These are phyloP conservation scores for Geoglossum glabrum DNA, from an alignment of 495 filamentous ascomycete species.

Conservation along the genomic window DNA sequence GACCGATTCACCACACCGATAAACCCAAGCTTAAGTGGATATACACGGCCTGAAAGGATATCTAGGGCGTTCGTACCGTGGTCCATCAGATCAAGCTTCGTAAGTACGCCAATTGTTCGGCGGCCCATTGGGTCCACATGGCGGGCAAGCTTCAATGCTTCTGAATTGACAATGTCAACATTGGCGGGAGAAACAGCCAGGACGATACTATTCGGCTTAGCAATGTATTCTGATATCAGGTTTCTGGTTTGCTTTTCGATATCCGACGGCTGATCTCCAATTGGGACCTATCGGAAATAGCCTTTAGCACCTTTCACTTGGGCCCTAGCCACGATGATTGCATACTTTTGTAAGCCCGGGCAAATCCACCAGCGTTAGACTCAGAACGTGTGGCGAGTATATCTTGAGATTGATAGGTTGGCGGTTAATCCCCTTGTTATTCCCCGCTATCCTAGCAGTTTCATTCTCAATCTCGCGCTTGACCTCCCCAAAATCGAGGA, in stretches of 20 bases:
- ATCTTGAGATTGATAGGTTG: conserved; percentile 98
- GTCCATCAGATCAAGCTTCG: conserved; percentile 97
- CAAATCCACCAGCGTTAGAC: conserved; percentile 87
- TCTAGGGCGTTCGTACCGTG: conserved; percentile 97
- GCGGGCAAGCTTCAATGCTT: conserved; percentile 87
- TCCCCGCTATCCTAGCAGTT: conserved; percentile 84
- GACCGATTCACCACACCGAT: conserved; percentile 97
- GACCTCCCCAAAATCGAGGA: conserved; percentile 79
- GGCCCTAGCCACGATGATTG: neutral
- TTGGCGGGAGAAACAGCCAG: conserved; percentile 94
- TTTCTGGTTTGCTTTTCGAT: conserved; percentile 98
- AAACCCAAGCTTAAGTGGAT: conserved; percentile 91
- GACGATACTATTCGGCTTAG: conserved; percentile 97
- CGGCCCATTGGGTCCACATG: conserved; percentile 92
- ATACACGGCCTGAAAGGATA: conserved; percentile 87
- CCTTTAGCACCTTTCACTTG: conserved; percentile 7
- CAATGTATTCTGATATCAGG: conserved; percentile 94
- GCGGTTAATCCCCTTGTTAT: conserved; percentile 95
- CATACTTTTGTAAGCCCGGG: conserved; percentile 86
- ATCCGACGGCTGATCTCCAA: conserved; percentile 92
- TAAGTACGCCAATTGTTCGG: conserved; percentile 91
- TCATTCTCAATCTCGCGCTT: conserved; percentile 96
- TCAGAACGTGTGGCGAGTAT: conserved; percentile 92
- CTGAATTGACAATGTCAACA: conserved; percentile 95
- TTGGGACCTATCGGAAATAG: conserved; percentile 48